Evolutionary conservation across 805 yeast species (phyloP).

Genomic region (Cyberlindnera americana): DNA sequence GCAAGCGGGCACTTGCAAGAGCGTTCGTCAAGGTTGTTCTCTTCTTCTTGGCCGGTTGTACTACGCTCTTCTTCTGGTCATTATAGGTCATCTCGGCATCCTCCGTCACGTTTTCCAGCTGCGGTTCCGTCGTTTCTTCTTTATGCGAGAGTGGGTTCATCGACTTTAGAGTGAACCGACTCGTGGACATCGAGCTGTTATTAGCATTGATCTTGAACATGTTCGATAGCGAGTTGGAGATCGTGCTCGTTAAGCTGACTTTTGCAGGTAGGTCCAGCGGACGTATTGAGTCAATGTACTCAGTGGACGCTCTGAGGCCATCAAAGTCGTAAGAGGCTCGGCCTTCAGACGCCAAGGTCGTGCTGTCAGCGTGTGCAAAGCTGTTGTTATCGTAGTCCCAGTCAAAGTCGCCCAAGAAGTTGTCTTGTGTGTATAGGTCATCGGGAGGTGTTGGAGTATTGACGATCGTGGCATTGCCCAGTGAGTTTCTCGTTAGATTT

Average conservation of each 20-base stretch:
- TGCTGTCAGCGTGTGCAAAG: slow-evolving; percentile 19
- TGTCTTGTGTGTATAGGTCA: slow-evolving; percentile 14
- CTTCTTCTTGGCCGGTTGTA: slow-evolving; percentile 18
- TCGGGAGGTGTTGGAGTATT: slow-evolving; percentile 17
- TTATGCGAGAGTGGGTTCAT: slow-evolving; percentile 29
- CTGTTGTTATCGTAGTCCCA: slow-evolving; percentile 17
- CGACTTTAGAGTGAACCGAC: slow-evolving; percentile 36
- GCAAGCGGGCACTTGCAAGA: slow-evolving; percentile 16
- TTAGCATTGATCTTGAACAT: slow-evolving; percentile 24
- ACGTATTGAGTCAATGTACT: slow-evolving; percentile 41
- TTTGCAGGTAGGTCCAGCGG: slow-evolving; percentile 9
- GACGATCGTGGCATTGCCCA: slow-evolving; percentile 10
- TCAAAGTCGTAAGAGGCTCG: slow-evolving; percentile 31
- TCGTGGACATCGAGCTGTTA: slow-evolving; percentile 3
- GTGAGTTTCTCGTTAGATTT: slow-evolving; percentile 2
- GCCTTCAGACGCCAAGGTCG: slow-evolving; percentile 25
- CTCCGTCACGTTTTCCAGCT: slow-evolving; percentile 17
- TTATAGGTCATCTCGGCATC: slow-evolving; percentile 19
- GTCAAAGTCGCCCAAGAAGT: slow-evolving; percentile 14
- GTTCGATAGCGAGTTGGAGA: slow-evolving; percentile 23
- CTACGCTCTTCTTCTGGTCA: slow-evolving; percentile 1
- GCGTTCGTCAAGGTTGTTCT: slow-evolving; percentile 23
- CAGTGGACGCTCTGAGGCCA: slow-evolving; percentile 33
- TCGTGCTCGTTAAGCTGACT: slow-evolving; percentile 16
- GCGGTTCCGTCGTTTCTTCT: slow-evolving; percentile 14